A percentile compares a stretch with the other conserved stretches of the same genome.
Evolutionary conservation across 768 basidiomycete genomes (phyloP).

Genomic region (Russula brevipes): DNA sequence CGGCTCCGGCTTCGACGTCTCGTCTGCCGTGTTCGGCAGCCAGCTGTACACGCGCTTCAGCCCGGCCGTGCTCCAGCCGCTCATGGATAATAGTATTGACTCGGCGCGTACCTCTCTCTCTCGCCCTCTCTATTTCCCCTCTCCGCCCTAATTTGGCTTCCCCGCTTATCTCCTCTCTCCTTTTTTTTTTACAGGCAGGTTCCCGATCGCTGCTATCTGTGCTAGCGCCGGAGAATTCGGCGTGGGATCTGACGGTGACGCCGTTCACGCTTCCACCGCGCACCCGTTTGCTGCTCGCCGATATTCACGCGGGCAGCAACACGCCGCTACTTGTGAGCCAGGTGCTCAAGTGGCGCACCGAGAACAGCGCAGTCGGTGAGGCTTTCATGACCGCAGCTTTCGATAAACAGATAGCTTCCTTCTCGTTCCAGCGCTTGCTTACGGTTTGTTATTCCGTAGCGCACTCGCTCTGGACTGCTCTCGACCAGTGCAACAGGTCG

Average conservation of each 20-base stretch:
- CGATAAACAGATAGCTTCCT: no score
- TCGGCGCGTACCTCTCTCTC: conserved; percentile 34
- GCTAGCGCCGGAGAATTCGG: conserved; percentile 57
- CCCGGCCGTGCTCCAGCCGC: conserved; percentile 57
- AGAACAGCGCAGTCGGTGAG: conserved; percentile 52
- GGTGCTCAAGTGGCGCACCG: conserved; percentile 84
- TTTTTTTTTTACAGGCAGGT: conserved; percentile 24
- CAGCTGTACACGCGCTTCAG: conserved; percentile 89
- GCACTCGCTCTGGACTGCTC: conserved; percentile 55
- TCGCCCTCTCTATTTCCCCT: neutral
- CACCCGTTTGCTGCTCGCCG: conserved; percentile 83
- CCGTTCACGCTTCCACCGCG: conserved; percentile 80
- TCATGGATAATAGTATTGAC: conserved; percentile 47
- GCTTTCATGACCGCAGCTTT: neutral
- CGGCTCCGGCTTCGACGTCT: conserved; percentile 95
- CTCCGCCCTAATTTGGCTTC: neutral
- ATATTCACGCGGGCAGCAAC: conserved; percentile 93
- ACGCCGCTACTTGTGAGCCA: conserved; percentile 91
- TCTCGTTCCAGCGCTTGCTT: neutral
- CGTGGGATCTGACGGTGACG: conserved; percentile 68
- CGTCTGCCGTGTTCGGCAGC: conserved; percentile 90
- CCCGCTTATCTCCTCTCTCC: conserved; percentile 10
- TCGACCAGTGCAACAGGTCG: conserved; percentile 58
- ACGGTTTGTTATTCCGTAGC: conserved; percentile 38
- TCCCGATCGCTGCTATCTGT: conserved; percentile 40